These are phyloP conservation scores for Cercospora sojina DNA, from an alignment of 2,329 filamentous ascomycete genomes.

Conservation along the genomic window DNA sequence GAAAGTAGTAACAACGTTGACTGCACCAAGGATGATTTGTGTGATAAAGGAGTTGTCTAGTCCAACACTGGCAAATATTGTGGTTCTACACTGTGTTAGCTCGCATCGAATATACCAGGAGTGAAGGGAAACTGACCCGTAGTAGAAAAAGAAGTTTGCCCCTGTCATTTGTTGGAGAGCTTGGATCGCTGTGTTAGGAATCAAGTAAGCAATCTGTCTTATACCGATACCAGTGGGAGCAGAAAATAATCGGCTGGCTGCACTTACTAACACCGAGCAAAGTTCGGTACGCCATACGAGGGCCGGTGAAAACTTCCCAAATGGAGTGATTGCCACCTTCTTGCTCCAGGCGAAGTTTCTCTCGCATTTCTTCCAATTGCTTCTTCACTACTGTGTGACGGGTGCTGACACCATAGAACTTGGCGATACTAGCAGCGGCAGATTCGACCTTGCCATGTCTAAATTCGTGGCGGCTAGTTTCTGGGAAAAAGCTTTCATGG, in stretches of 20 bases:
- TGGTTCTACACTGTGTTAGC: conserved; percentile 24
- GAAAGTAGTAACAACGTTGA: conserved; percentile 48
- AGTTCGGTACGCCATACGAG: conserved; percentile 50
- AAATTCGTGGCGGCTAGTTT: conserved; percentile 50
- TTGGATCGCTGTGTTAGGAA: conserved; percentile 37
- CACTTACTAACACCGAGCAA: conserved; percentile 42
- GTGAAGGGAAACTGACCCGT: conserved; percentile 35
- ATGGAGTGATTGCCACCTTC: conserved; percentile 48
- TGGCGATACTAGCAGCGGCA: conserved; percentile 44
- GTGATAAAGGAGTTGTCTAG: conserved; percentile 38
- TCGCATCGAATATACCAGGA: rapidly evolving
- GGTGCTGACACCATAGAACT: conserved; percentile 47
- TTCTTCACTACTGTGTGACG: conserved; percentile 46
- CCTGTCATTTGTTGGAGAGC: conserved; percentile 66
- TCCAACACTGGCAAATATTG: conserved; percentile 43
- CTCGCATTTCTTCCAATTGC: conserved; percentile 46
- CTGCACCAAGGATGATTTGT: conserved; percentile 45
- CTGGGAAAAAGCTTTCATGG: conserved; percentile 40
- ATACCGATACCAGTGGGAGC: neutral
- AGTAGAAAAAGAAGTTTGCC: conserved; percentile 63
- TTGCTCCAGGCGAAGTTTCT: conserved; percentile 45
- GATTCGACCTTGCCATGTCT: conserved; percentile 43
- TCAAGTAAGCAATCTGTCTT: neutral
- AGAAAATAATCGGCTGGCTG: neutral
- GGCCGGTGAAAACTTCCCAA: conserved; percentile 51